Evolutionary conservation across 352 stramenopile species (phyloP), one percentile per base, ranked within the genome.

Genomic region (Globisporangium nunn): DNA sequence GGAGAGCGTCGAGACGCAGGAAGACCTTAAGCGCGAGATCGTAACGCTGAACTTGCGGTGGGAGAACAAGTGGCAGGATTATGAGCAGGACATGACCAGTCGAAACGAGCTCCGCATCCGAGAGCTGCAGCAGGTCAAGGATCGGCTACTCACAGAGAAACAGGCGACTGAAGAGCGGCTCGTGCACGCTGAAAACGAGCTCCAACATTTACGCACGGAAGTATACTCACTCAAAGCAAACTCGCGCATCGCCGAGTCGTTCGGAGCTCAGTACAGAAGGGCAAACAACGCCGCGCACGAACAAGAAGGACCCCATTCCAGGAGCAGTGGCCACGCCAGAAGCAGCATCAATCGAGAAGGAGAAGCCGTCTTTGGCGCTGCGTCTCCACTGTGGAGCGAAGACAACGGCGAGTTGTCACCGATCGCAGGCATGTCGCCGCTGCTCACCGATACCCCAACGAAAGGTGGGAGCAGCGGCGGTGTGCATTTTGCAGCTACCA

Each of bases 341-440:
- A 43, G 37, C 11, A 43, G 37, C 37, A 2, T 43, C 37, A 12
- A 12, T 5, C 37, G 11, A 17, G 37, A 43, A 64, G 40, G 52
- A 15, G 61, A 17, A 28, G 50, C 35, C 2, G 17, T 52, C 0
- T 47, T 57, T 35, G 72, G 59, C 11, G 72, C 70, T 12, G 60
- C 70, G 4, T 90, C 79, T 7, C 77, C 77, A 14, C 54, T 88
- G 2, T 90, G 79, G 77, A 87, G 75, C 57, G 79, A 85, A n/a
- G 79, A 87, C 50, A 72, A 75, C 29, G 79, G 79, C 6, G 77
- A 65, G 31, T 52, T 85, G 1, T 89, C 74, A 4, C 76, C 78
- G 2, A 39, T 87, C 17, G 52, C 68, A 29, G 71, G 63, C 7
- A 68, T 87, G 35, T 84, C 79, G 6, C 73, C 73, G 17, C 40